Evolutionary conservation across 2,329 filamentous ascomycete genomes (phyloP).

Genomic region (Penicillium sp.): DNA sequence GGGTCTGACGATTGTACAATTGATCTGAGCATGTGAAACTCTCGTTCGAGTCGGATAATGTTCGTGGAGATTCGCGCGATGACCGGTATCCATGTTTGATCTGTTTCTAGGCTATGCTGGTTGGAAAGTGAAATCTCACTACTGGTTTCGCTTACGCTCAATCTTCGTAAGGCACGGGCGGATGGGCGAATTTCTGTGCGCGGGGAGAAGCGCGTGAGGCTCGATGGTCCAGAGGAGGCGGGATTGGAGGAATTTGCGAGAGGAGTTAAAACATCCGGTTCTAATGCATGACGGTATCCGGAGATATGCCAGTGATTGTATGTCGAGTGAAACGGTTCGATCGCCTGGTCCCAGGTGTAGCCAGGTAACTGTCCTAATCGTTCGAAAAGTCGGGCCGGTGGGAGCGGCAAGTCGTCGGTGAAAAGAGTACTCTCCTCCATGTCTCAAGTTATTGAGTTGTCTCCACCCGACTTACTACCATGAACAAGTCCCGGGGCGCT

Average conservation of each 20-base stretch:
- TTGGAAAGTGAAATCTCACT: constrained; percentile 46
- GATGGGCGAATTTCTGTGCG: constrained; percentile 42
- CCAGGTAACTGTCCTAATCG: constrained; percentile 70
- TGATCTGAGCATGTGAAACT: constrained; percentile 77
- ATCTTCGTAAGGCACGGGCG: constrained; percentile 44
- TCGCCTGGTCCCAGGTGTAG: constrained; percentile 72
- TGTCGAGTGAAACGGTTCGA: constrained; percentile 54
- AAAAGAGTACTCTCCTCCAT: constrained; percentile 42
- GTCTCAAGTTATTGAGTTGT: constrained; percentile 12
- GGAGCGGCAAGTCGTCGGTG: constrained; percentile 52
- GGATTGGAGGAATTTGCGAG: constrained; percentile 40
- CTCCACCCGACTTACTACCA: constrained; percentile 17
- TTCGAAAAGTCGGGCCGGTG: constrained; percentile 69
- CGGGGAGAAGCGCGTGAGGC: constrained; percentile 46
- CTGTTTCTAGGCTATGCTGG: constrained; percentile 16
- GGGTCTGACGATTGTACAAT: constrained; percentile 71
- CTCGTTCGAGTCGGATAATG: constrained; percentile 77
- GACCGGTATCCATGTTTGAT: constrained; percentile 59
- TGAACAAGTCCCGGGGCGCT: constrained; percentile 12
- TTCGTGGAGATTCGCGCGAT: constrained; percentile 82
- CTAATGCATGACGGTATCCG: constrained; percentile 58
- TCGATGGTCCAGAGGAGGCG: constrained; percentile 43
- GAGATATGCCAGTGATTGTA: constrained; percentile 88
- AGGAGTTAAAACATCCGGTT: constrained; percentile 50
- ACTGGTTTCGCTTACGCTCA: constrained; percentile 53